Conservation (phyloP, 805 yeast species). For the Candida incommunis region DNA sequence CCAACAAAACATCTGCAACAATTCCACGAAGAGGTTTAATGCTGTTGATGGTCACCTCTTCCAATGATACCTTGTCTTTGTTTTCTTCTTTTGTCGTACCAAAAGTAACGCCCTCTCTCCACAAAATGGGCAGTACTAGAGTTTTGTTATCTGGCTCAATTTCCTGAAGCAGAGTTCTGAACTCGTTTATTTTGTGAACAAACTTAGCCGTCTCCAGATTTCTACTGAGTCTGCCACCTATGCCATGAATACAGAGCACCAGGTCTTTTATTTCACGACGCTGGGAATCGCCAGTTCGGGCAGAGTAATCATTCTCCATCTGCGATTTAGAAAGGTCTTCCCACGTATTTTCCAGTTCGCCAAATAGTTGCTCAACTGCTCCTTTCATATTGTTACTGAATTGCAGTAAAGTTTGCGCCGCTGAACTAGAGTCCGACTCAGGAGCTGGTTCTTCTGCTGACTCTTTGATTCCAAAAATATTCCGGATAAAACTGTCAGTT, state of each 20-base stretch:
- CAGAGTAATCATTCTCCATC: neutral
- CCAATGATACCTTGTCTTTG: neutral
- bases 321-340: neutral
- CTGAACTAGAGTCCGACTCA: neutral
- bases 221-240: slow-evolving; percentile 77
- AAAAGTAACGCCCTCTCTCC: slow-evolving; percentile 50
- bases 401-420: neutral
- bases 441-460: neutral
- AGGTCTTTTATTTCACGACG: slow-evolving; percentile 30
- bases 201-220: slow-evolving; percentile 72
- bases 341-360: neutral
- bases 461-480: neutral
- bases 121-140: slow-evolving; percentile 84
- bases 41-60: neutral
- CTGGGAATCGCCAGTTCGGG: neutral
- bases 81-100: neutral
- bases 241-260: slow-evolving; percentile 82
- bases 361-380: neutral
- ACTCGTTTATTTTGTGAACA: slow-evolving; percentile 63
- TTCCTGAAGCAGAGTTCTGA: slow-evolving; percentile 20
- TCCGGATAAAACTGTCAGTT: neutral
- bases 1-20: slow-evolving; percentile 49
- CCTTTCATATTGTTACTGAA: neutral
- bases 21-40: neutral
- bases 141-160: slow-evolving; percentile 1